Evolutionary conservation across 805 yeast species (phyloP), one percentile per base, ranked within the genome.

Genomic region (Spathaspora girioi): DNA sequence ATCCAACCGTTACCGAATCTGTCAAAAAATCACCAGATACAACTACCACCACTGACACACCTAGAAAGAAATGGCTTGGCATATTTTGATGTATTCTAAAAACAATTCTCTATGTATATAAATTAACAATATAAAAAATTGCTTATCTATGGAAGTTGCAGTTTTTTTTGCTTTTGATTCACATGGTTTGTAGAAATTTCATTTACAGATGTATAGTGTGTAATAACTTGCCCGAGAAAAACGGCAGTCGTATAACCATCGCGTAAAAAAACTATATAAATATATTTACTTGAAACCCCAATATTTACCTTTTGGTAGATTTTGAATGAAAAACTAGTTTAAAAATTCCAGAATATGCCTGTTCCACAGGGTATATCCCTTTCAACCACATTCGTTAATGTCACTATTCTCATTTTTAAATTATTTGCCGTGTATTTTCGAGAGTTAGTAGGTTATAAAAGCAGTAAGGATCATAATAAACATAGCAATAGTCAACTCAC

Each of bases 31-130:
- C 23, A 38, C 26, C 35, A 32, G n/a, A 29, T 32, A 15, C 27
- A 14, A 32, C 19, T 38, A 46, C n/a, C n/a, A n/a, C n/a, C n/a
- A n/a, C n/a, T n/a, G n/a, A 35, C 10, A 31, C 42, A 19, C 15
- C 45, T 4, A 56, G 59, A 44, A 64, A 63, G 58, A 62, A 60
- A 52, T 65, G 69, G 69, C 61, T 58, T 53, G 65, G 63, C 5
- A 53, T 57, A 29, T 59, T 57, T 47, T 59, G 46, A 49, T 15
- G 18, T 15, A 23, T 23, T 3, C 6, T 23, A 23, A 23, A 23
- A 23, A 23, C 6, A 23, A 23, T 23, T 23, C 26, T 23, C 26
- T 23, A 4, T 23, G 26, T 23, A 23, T 23, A 23, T 23, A 23
- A 23, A 23, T 23, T 4, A 23, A 23, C 26, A 23, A 6, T 23